phyloP scores from a whole-genome alignment of 1,284 basidiomycete genomes.

The Trametes pubescens region DNA sequence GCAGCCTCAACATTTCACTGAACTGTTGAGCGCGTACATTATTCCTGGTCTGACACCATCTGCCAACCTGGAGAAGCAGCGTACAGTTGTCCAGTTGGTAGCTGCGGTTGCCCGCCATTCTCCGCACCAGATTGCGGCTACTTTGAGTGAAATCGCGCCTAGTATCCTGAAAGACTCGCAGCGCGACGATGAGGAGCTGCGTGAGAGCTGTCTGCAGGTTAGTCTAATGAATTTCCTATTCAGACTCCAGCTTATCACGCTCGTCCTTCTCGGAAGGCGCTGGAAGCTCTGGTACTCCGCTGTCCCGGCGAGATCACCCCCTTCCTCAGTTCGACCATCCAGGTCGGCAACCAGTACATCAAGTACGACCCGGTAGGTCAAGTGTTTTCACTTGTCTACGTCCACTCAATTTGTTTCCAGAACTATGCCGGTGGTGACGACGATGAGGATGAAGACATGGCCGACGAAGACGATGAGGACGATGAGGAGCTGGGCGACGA shows the following conservation, averaged over 20 bases:
- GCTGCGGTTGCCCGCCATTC: constrained; percentile 80
- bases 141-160: constrained; percentile 69
- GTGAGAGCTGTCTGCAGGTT: constrained; percentile 81
- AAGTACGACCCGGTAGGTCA: constrained; percentile 91
- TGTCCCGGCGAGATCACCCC: constrained; percentile 85
- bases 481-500: constrained; percentile 85
- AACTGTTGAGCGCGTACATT: constrained; percentile 64
- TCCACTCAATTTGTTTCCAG: constrained; percentile 47
- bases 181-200: constrained; percentile 81
- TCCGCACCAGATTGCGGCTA: constrained; percentile 67
- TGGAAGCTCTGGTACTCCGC: constrained; percentile 85
- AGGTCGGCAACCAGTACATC: constrained; percentile 79
- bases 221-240: constrained; percentile 1
- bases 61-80: constrained; percentile 69
- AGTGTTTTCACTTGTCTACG: too few relatives aligned
- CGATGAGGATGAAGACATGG: constrained; percentile 86
- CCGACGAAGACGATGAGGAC: constrained; percentile 81
- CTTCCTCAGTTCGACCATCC: constrained; percentile 75
- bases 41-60: constrained; percentile 65
- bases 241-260: constrained; percentile 2
- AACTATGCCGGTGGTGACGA: constrained; percentile 88
- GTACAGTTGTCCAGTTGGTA: constrained; percentile 84
- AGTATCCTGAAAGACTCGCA: constrained; percentile 72
- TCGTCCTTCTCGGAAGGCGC: constrained; percentile 56
- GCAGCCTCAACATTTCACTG: constrained; percentile 60